Evolutionary conservation across 768 basidiomycete species (phyloP), one percentile per base, ranked within the genome.

Genomic region (Ramaria rubella): DNA sequence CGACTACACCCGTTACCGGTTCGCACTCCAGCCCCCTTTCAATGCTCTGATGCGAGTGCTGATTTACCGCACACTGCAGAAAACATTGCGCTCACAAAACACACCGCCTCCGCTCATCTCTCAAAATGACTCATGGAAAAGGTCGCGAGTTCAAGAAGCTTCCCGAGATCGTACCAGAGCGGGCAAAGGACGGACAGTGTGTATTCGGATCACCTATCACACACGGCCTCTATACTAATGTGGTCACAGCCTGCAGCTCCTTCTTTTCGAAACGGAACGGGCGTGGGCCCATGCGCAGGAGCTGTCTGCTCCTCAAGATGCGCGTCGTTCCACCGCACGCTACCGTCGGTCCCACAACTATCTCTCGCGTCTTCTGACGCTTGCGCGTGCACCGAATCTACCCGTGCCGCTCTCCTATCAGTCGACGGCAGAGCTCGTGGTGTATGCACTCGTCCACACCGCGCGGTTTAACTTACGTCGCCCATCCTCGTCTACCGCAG

Each of bases 71-170:
- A 29, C n/a, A 14, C 49, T 26, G 36, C 70, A 91, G 94, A 63
- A 92, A 92, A 63, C 94, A 98, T 65, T 95, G 93, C 67, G 83
- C 87, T 5, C 92, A 93, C 68, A 83, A 90, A 64, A 87, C 94
- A 0, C 92, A 94, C 70, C 84, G 90, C 49, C 75, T 96, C 38
- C 83, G 94, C 60, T 90, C 89, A 27, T 77, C 83, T 1, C 79
- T 94, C 49, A 92, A 89, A 66, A 80, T 85, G 75, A 90, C 88
- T 17, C 90, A 94, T 63, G 91, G 92, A 29, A 90, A 88, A 66
- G 90, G 90, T 23, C 85, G 85, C 62, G 90, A 92, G 46, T 97
- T 91, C 77, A 95, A 92, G 74, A 90, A 88, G 63, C 67, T 86
- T 23, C 81, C 90, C 7, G 70, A 81, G 4, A 65, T 94, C 49